Evolutionary conservation across 176 grass and related monocot genomes (phyloP).

Genomic region (Tillandsia fasciculata): DNA sequence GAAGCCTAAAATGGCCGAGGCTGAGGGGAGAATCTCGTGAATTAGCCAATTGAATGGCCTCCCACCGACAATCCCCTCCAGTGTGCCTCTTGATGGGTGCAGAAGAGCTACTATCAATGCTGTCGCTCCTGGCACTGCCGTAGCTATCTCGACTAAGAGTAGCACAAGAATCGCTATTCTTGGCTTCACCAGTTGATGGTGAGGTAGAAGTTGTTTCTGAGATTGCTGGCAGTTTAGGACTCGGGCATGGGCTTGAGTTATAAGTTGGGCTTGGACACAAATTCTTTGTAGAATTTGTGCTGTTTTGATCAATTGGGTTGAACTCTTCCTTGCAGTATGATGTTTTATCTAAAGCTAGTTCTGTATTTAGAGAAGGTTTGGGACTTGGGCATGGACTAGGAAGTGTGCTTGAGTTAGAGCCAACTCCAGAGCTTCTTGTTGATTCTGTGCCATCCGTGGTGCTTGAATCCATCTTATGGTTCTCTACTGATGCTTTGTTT

Average conservation of each 20-base stretch:
- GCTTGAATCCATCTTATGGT: too few species aligned
- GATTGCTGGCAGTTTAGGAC: conserved; percentile 1
- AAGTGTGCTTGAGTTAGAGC: too few species aligned
- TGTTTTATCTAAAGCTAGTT: too few species aligned
- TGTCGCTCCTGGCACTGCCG: conserved; percentile 13
- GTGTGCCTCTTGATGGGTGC: conserved; percentile 52
- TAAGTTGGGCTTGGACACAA: too few species aligned
- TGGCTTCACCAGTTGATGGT: conserved; percentile 10
- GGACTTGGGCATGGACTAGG: too few species aligned
- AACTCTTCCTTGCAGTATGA: too few species aligned
- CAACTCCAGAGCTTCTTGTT: too few species aligned
- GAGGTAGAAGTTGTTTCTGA: conserved; percentile 8
- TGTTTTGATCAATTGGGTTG: too few species aligned
- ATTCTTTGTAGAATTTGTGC: too few species aligned
- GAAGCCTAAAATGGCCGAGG: conserved; percentile 78
- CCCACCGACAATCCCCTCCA: conserved; percentile 53
- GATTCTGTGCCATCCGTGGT: too few species aligned
- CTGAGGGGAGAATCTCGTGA: conserved; percentile 48
- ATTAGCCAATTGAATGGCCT: conserved; percentile 51
- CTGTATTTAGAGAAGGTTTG: too few species aligned
- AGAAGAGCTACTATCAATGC: conserved; percentile 3
- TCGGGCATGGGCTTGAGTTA: not conserved
- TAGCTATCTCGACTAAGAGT: not conserved
- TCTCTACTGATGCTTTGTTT: too few species aligned
- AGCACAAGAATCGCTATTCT: not conserved